These are phyloP conservation scores for Acer negundo DNA, from an alignment of 345 rosid genomes.

Conservation along the genomic window DNA sequence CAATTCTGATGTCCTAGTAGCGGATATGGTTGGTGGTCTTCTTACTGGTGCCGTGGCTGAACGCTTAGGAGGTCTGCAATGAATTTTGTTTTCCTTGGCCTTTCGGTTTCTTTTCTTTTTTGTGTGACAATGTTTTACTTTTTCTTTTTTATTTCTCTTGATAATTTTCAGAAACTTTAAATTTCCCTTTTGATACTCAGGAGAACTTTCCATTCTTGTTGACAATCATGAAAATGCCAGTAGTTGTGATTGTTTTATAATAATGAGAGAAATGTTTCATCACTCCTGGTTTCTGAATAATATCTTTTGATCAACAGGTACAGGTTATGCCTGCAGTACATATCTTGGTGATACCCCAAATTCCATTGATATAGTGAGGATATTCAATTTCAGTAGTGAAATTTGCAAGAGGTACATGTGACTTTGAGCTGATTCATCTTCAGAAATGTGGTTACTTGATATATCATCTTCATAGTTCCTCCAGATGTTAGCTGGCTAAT, in stretches of 20 bases:
- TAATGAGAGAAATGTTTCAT: background rate
- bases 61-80: conserved; percentile 71
- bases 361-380: conserved; percentile 78
- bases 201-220: background rate
- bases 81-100: conserved; percentile 2
- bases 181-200: background rate
- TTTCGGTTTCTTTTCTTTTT: background rate
- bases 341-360: conserved; percentile 54
- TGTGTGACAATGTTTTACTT: too few species aligned
- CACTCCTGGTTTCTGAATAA: conserved; percentile 9
- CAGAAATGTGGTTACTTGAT: background rate
- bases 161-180: background rate
- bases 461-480: background rate
- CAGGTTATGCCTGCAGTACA: conserved; percentile 77
- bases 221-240: background rate
- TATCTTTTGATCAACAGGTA: conserved; percentile 47
- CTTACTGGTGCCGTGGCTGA: conserved; percentile 95
- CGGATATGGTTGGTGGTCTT: conserved; percentile 94
- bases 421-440: conserved; percentile 18
- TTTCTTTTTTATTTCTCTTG: too few species aligned
- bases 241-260: background rate
- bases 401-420: conserved; percentile 63
- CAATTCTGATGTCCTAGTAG: conserved; percentile 76
- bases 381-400: conserved; percentile 77
- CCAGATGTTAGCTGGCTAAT: background rate